Evolutionary conservation across 1,284 basidiomycete genomes (phyloP), one percentile per base, ranked within the genome.

Genomic region (Microbotryomycetes sp.): DNA sequence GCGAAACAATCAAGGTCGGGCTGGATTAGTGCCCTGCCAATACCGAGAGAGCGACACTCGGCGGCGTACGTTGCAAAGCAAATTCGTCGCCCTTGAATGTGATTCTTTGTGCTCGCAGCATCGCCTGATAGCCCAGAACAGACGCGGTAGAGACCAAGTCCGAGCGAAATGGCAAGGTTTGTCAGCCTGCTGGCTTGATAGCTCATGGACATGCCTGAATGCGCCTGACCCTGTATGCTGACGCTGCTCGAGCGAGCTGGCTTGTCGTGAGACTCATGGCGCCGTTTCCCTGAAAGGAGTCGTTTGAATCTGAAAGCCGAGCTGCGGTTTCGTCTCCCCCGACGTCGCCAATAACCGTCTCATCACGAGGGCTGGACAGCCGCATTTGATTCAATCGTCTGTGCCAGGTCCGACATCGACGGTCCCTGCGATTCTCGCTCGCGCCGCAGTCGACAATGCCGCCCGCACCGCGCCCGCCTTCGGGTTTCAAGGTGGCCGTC

Each of bases 51-150:
- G 9, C 23, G 1, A 26, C 26, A n/a, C 61, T 4, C 18, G 35
- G 18, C 11, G 11, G 18, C 35, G 18, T 9, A 65, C 67, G 54
- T 18, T 52, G 29, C 13, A 68, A 30, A 1, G 67, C 67, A 15
- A 54, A 56, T 3, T 61, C 57, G 58, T 68, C 67, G 13, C 64
- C 64, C 48, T 63, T 64, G 62, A 68, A 68, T 9, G 67, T 68
- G 50, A 68, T 23, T 5, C 64, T 55, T 47, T 66, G 64, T 5
- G 67, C 61, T 9, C 64, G 59, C 5, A 68, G 27, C 4, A 68
- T 45, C 4, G 67, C 59, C 66, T 68, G 57, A 18, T n/a, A n/a
- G n/a, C n/a, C n/a, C n/a, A n/a, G 29, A n/a, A 18, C 11, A 27
- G 41, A 45, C 28, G 4, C 29, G 4, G 30, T 16, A 23, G 30